A percentile compares a stretch with the other conserved stretches of the same genome.
Conservation (phyloP, 2,329 filamentous ascomycete species). For the Penicillium sclerotiorum region DNA sequence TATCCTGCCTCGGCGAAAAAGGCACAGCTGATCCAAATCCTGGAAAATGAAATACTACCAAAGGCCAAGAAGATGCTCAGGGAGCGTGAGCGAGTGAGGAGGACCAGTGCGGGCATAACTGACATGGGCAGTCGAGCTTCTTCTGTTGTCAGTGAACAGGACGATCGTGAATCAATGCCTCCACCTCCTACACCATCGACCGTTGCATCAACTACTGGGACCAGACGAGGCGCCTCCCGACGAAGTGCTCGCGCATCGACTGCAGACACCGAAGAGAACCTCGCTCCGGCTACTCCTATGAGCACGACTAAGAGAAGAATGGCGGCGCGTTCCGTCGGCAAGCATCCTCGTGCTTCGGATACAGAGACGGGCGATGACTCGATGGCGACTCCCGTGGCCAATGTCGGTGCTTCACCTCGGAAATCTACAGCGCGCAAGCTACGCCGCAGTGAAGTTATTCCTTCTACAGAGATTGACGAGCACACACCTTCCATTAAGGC, state of each 20-base stretch:
- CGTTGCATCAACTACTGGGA: constrained; percentile 58
- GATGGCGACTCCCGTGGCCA: constrained; percentile 40
- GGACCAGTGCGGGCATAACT: constrained; percentile 83
- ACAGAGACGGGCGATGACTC: constrained; percentile 35
- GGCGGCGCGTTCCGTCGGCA: constrained; percentile 38
- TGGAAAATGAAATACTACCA: constrained; percentile 76
- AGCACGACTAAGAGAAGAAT: constrained; percentile 34
- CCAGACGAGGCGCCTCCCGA: constrained; percentile 55
- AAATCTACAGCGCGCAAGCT: constrained; percentile 55
- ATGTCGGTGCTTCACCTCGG: constrained; percentile 32
- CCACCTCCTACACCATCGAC: constrained; percentile 53
- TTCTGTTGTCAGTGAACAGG: constrained; percentile 60
- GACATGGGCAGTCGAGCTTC: constrained; percentile 69
- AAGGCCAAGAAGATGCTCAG: constrained; percentile 76
- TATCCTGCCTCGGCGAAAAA: constrained; percentile 94
- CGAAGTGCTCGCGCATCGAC: constrained; percentile 51
- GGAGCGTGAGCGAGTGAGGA: constrained; percentile 75
- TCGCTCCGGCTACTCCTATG: constrained; percentile 30
- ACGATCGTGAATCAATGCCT: constrained; percentile 54
- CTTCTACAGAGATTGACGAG: constrained; percentile 41
- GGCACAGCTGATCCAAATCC: constrained; percentile 78
- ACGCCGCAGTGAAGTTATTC: constrained; percentile 51
- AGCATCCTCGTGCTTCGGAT: constrained; percentile 34
- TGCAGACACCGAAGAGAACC: constrained; percentile 38
- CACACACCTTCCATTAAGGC: constrained; percentile 46